A percentile compares a stretch with the other conserved stretches of the same genome.
These are phyloP conservation scores for Takashimella koratensis DNA, from an alignment of 1,284 basidiomycete genomes.

Conservation along the genomic window DNA sequence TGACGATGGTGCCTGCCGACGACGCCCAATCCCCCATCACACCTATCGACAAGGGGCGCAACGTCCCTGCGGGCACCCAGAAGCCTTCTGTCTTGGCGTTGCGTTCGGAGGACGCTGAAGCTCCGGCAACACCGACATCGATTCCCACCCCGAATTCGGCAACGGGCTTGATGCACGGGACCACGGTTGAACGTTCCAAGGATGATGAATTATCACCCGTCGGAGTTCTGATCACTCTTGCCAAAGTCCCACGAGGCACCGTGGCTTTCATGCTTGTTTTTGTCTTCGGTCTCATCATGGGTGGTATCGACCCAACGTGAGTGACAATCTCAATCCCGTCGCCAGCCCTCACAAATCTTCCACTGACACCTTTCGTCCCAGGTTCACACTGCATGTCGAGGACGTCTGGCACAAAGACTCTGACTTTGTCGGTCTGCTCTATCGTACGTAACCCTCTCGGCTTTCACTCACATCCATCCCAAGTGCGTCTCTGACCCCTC, in stretches of 20 bases:
- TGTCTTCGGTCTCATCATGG: conserved; percentile 55
- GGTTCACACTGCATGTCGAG: conserved; percentile 64
- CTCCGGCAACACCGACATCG: too few relatives aligned
- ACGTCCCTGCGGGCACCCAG: not conserved
- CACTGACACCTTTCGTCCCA: conserved; percentile 18
- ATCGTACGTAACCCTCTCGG: conserved; percentile 36
- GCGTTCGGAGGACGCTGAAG: not conserved
- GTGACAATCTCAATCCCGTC: conserved; percentile 19
- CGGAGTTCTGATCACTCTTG: conserved; percentile 53
- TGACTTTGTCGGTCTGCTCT: conserved; percentile 64
- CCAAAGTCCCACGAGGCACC: conserved; percentile 58
- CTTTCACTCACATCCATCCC: not conserved
- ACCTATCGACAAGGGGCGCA: not conserved
- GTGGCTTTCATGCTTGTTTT: conserved; percentile 57
- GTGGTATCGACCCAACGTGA: conserved; percentile 35
- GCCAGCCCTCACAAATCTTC: not conserved
- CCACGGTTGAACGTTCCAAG: not conserved
- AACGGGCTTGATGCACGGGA: not conserved
- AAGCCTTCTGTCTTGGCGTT: not conserved
- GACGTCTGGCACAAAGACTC: conserved; percentile 60
- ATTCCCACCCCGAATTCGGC: not conserved
- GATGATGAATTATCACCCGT: conserved; percentile 42
- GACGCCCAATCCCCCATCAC: not conserved
- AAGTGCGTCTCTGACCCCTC: too few relatives aligned
- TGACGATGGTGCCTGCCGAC: too few relatives aligned